Base-by-base conservation (phyloP, 2,329 filamentous ascomycete species). In the Colletotrichum orbiculare region DNA sequence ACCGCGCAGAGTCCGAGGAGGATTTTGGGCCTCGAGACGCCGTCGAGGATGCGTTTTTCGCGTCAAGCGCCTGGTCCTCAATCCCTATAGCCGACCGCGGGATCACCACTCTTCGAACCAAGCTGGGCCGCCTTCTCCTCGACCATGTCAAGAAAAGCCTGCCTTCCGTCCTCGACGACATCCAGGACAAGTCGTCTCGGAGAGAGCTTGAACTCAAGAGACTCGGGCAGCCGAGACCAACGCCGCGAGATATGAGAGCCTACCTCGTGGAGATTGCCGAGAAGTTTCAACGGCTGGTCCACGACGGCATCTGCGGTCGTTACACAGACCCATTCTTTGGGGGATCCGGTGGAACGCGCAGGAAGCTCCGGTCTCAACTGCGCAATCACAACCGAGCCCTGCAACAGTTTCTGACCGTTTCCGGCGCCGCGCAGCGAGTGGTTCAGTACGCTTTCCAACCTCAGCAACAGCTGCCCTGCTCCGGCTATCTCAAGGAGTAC, bases 251-350 rank as follows among this genome's bases (percentile, higher is more conserved):
- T 2, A 74, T 74, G 66, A 66, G 77, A 12, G 64, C 68, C 0
- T 79, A 76, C 54, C 69, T 81, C 4, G 66, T 82, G 1, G 55
- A 67, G 0, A 75, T 81, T 11, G 76, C 79, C 8, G 71, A 71
- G 34, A 66, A 70, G 0, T 82, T 81, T 46, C 76, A 76, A 35
- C 66, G 67, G 0, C 64, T 78, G 4, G 71, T 73, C 0, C 63
- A 70, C 3, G 72, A 76, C 39, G 75, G 71, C 0, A 67, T 74
- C 2, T 34, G 71, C 0, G 76, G 76, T 0, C 68, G 68, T 3
- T 78, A 78, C 49, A 70, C 62, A 6, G 74, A 77, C 58, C 72
- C 66, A 0, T 83, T 83, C 57, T 83, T 83, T 39, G 73, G 74
- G 2, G 68, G 50, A 0, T 11, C 70, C 1, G 56, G 70, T 0